Percentiles rank a stretch among this genome's conserved stretches.
Evolutionary conservation across 2,329 filamentous ascomycete species (phyloP).

Genomic region (Emmonsiellopsis sp.): DNA sequence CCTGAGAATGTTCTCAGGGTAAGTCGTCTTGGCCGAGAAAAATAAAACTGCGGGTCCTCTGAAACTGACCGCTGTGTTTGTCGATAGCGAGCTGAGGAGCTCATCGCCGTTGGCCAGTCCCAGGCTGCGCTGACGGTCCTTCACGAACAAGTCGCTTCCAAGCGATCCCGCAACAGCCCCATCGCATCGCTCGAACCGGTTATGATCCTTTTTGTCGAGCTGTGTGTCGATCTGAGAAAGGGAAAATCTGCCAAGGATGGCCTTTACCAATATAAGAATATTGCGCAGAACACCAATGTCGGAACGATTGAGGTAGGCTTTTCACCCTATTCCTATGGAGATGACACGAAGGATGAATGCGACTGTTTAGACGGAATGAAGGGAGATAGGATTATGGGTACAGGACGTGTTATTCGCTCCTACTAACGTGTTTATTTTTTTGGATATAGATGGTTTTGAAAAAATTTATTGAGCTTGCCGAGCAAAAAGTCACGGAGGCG

Average conservation of each 20-base stretch:
- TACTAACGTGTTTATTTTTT: conserved; percentile 1
- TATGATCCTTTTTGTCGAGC: conserved; percentile 94
- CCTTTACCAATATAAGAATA: conserved; percentile 99
- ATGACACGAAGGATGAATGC: neutral
- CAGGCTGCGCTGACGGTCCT: conserved; percentile 87
- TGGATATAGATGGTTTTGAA: conserved; percentile 69
- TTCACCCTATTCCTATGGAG: conserved; percentile 2
- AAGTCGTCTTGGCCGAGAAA: conserved; percentile 16
- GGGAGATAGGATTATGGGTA: neutral
- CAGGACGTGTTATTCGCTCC: neutral
- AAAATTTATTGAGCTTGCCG: conserved; percentile 94
- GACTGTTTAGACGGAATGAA: neutral
- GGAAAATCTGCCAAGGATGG: conserved; percentile 98
- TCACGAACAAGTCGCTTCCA: conserved; percentile 98
- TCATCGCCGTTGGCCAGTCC: conserved; percentile 93
- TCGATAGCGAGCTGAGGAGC: conserved; percentile 75
- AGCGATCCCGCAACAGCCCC: conserved; percentile 93
- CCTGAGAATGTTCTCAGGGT: conserved; percentile 97
- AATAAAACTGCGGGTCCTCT: conserved; percentile 9
- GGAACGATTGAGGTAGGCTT: conserved; percentile 78
- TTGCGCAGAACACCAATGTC: conserved; percentile 97
- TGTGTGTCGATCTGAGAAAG: conserved; percentile 95
- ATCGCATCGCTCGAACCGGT: conserved; percentile 95
- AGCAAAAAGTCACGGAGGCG: conserved; percentile 89
- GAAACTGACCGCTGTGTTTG: conserved; percentile 10